Conservation (phyloP, 768 basidiomycete genomes). For the Mycena capillaripes region DNA sequence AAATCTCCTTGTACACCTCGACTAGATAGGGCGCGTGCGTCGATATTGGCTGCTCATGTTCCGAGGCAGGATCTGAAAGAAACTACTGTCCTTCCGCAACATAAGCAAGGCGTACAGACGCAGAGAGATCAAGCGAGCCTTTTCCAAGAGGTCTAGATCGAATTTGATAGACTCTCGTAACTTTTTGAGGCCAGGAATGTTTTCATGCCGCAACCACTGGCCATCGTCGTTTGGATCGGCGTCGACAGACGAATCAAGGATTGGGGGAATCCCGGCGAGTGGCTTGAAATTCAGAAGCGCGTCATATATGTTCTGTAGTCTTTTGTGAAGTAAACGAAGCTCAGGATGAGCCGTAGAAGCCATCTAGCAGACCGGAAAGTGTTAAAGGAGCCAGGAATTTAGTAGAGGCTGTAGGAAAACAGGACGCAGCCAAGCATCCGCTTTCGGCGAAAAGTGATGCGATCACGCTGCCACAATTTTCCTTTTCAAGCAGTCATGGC, state of each 20-base stretch:
- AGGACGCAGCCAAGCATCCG: neutral
- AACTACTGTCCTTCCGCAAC: slow-evolving; percentile 66
- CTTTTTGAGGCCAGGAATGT: slow-evolving; percentile 60
- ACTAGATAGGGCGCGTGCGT: slow-evolving; percentile 88
- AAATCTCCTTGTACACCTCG: slow-evolving; percentile 86
- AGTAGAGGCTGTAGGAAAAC: neutral
- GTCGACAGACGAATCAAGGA: slow-evolving; percentile 59
- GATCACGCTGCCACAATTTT: neutral
- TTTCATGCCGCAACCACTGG: slow-evolving; percentile 38
- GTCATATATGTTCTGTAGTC: slow-evolving; percentile 46
- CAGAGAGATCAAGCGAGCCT: slow-evolving; percentile 48
- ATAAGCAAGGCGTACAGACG: slow-evolving; percentile 29
- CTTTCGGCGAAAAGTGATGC: too few species aligned
- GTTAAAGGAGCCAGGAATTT: too few species aligned
- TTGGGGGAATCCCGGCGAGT: slow-evolving; percentile 53
- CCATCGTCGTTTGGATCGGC: slow-evolving; percentile 53
- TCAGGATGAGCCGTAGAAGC: slow-evolving; percentile 25
- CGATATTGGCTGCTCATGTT: slow-evolving; percentile 64
- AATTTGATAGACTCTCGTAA: slow-evolving; percentile 60
- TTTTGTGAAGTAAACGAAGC: slow-evolving; percentile 26
- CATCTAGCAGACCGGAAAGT: too few species aligned
- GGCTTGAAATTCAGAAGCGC: slow-evolving; percentile 57
- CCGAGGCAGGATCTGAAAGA: slow-evolving; percentile 62
- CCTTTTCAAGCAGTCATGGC: slow-evolving; percentile 48
- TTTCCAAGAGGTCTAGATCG: slow-evolving; percentile 60